Base-by-base conservation (phyloP, 192 early-diverging fungal species). In the Funneliformis geosporum region DNA sequence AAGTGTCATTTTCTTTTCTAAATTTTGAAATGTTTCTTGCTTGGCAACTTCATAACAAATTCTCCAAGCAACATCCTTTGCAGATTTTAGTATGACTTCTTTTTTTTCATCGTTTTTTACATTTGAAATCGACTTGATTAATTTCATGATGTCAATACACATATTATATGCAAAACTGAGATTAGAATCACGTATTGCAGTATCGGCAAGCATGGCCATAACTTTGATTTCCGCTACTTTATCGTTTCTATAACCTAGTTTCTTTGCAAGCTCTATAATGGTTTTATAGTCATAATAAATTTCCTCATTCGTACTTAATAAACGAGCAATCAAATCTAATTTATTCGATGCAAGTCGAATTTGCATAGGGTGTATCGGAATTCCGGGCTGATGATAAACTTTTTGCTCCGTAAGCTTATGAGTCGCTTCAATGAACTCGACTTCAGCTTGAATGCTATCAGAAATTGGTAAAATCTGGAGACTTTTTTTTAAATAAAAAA, bases 361-460 rank as follows among this genome's bases (percentile, higher is more conserved):
- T 82, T 95, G 92, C 50, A 95, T 88, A 1, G 93, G 93, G 38
- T 92, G 85, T n/a, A 93, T 86, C 9, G 80, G 77, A 8, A 87
- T 85, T 10, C 85, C 87, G 11, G 87, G 84, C 50, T 81, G 80
- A 38, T 86, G 81, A 59, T 74, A 80, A 27, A 89, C 79, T 61
- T 88, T 86, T 67, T 87, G 89, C 21, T 84, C 85, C 8, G 85
- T 88, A 39, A 94, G 83, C 33, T 85, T 85, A 82, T 92, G 87
- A 1, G 91, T 92, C 8, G 92, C 93, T 68, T 95, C 90, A 25
- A 95, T 92, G 25, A 94, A 82, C 67, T 91, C 86, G 61, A 91
- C 79, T 81, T 94, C 92, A 11, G 72, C 74, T 44, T 88, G 82
- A 33, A 91, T 87, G 4, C 73, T 77, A 11, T 87, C 84, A 11